phyloP scores from a whole-genome alignment of 495 filamentous ascomycete genomes.

The Penicillium angulare region DNA sequence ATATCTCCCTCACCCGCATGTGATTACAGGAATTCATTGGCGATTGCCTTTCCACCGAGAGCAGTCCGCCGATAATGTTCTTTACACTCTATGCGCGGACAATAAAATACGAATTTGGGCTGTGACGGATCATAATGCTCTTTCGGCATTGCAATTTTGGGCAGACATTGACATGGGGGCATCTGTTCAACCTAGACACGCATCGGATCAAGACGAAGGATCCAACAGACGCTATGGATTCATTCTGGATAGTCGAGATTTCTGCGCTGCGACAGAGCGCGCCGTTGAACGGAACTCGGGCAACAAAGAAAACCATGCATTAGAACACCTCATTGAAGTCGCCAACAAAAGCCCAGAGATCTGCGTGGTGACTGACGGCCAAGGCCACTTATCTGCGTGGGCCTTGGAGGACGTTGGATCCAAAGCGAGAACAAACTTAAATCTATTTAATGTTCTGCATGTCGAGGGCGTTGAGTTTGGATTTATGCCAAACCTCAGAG shows the following conservation, averaged over 20 bases:
- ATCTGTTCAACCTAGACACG: constrained; percentile 63
- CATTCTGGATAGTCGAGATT: constrained; percentile 80
- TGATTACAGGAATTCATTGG: constrained; percentile 85
- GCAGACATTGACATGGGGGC: constrained; percentile 74
- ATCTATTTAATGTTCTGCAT: constrained; percentile 87
- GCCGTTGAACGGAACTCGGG: constrained; percentile 62
- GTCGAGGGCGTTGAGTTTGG: constrained; percentile 67
- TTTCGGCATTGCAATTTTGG: constrained; percentile 75
- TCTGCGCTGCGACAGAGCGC: constrained; percentile 70
- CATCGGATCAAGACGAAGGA: constrained; percentile 25
- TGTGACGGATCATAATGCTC: constrained; percentile 67
- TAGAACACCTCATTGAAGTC: constrained; percentile 84
- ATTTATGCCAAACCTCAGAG: constrained; percentile 50
- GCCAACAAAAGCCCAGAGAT: constrained; percentile 85
- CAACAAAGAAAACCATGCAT: constrained; percentile 63
- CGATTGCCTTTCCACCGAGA: constrained; percentile 69
- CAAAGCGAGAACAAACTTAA: constrained; percentile 63
- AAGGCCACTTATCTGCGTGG: constrained; percentile 91
- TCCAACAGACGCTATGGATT: constrained; percentile 66
- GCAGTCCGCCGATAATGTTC: constrained; percentile 78
- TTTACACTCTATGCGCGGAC: constrained; percentile 93
- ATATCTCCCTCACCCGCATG: constrained; percentile 80
- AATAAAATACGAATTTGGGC: constrained; percentile 82
- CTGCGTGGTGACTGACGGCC: constrained; percentile 78
- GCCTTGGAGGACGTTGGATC: constrained; percentile 86